Percentiles rank a stretch among this genome's conserved stretches.
Evolutionary conservation across 352 stramenopile genomes (phyloP).

Genomic region (Phytophthora megakarya): DNA sequence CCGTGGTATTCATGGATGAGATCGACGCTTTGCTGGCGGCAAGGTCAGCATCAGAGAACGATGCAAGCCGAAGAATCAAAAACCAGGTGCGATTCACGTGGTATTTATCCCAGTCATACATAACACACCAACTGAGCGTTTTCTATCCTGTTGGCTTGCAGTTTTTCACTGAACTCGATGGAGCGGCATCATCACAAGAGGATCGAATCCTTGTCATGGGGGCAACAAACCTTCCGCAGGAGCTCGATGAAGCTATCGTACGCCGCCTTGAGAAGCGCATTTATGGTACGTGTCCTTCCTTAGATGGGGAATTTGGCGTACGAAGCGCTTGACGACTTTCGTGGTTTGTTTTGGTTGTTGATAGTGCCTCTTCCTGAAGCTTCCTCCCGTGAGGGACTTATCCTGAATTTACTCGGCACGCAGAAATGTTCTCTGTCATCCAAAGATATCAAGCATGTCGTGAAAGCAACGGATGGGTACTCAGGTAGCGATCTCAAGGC

Average conservation of each 20-base stretch:
- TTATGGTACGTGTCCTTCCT: conserved; percentile 70
- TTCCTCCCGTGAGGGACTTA: conserved; percentile 54
- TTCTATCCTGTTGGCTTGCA: conserved; percentile 23
- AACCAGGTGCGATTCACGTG: conserved; percentile 77
- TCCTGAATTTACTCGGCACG: conserved; percentile 58
- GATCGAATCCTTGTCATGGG: conserved; percentile 90
- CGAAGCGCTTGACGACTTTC: not conserved
- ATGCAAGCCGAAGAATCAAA: conserved; percentile 88
- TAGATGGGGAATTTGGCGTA: not conserved
- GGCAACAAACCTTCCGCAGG: conserved; percentile 85
- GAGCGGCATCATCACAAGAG: conserved; percentile 65
- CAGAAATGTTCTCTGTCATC: conserved; percentile 60
- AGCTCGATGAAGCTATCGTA: conserved; percentile 89
- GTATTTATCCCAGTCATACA: no score
- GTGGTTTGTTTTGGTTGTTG: not conserved
- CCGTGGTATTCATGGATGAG: conserved; percentile 91
- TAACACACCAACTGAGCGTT: not conserved
- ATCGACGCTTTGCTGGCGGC: conserved; percentile 86
- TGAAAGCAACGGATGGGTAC: conserved; percentile 80
- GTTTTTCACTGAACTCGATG: conserved; percentile 91
- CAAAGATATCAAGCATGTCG: conserved; percentile 71
- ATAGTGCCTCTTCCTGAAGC: conserved; percentile 78
- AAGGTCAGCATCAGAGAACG: conserved; percentile 80
- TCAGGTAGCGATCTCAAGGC: conserved; percentile 91
- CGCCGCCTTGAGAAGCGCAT: conserved; percentile 88